Conservation (phyloP, 139 green algal genomes). For the Chlamydomonas sp. region DNA sequence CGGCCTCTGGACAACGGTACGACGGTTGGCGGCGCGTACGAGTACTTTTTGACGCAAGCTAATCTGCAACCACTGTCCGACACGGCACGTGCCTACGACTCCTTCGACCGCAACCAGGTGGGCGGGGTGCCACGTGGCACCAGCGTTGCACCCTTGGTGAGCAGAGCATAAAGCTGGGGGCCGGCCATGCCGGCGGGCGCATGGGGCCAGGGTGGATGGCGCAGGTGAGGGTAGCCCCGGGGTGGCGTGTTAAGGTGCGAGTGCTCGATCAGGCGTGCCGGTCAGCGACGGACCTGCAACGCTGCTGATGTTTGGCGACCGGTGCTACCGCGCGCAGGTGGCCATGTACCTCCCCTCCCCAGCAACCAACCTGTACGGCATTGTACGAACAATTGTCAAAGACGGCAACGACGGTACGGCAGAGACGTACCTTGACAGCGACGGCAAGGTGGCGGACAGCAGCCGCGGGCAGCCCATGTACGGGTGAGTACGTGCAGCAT, state of each 20-base stretch:
- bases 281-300: neutral
- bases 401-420: conserved; percentile 39
- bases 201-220: too few species aligned
- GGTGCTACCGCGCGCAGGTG: conserved; percentile 7
- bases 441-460: conserved; percentile 38
- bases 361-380: conserved; percentile 30
- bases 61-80: neutral
- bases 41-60: conserved; percentile 69
- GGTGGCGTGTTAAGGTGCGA: neutral
- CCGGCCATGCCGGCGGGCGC: neutral
- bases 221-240: neutral
- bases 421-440: conserved; percentile 39
- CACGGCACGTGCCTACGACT: neutral
- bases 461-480: neutral
- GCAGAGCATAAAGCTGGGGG: neutral
- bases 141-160: too few species aligned
- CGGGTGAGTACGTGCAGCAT: neutral
- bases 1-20: neutral
- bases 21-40: conserved; percentile 20
- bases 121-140: neutral
- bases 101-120: conserved; percentile 37
- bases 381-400: conserved; percentile 62
- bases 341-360: conserved; percentile 32
- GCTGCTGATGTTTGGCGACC: neutral
- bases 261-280: neutral